These are phyloP conservation scores for Globisporangium recalcitrans DNA, from an alignment of 352 stramenopile species.

Conservation along the genomic window DNA sequence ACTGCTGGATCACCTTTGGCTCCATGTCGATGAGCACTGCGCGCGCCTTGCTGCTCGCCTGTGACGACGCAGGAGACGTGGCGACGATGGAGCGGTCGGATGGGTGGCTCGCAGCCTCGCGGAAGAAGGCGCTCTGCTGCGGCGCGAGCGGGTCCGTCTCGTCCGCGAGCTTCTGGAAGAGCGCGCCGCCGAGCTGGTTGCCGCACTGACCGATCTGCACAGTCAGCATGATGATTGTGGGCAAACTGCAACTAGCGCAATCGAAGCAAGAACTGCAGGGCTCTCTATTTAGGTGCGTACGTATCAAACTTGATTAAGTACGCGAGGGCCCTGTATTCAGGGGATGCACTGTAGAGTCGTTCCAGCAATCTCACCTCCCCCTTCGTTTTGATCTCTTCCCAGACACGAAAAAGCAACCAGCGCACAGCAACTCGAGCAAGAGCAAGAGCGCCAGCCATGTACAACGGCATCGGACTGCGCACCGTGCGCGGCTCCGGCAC, in stretches of 20 bases:
- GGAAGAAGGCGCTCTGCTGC: slow-evolving; percentile 23
- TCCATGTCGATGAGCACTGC: slow-evolving; percentile 83
- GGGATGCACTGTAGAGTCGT: neutral
- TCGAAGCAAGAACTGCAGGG: too few species aligned
- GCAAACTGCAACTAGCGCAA: neutral
- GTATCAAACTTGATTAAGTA: too few species aligned
- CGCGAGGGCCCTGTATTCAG: neutral
- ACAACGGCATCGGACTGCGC: slow-evolving; percentile 86
- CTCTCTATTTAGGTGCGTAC: too few species aligned
- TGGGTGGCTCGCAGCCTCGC: neutral
- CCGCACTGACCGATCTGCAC: slow-evolving; percentile 76
- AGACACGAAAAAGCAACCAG: neutral
- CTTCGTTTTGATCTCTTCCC: neutral
- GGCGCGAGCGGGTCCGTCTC: slow-evolving; percentile 15
- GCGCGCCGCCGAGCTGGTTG: slow-evolving; percentile 59
- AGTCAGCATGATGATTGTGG: slow-evolving; percentile 47
- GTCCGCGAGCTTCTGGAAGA: slow-evolving; percentile 56
- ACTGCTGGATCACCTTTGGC: slow-evolving; percentile 67
- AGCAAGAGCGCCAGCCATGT: slow-evolving; percentile 42
- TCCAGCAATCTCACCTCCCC: neutral
- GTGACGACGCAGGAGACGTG: neutral
- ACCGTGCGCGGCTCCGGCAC: slow-evolving; percentile 84
- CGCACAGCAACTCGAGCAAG: neutral
- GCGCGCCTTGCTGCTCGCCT: slow-evolving; percentile 26
- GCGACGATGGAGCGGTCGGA: slow-evolving; percentile 12